Evolutionary conservation across 23 red algal genomes (phyloP).

Genomic region (Gracilaria vermiculophylla): DNA sequence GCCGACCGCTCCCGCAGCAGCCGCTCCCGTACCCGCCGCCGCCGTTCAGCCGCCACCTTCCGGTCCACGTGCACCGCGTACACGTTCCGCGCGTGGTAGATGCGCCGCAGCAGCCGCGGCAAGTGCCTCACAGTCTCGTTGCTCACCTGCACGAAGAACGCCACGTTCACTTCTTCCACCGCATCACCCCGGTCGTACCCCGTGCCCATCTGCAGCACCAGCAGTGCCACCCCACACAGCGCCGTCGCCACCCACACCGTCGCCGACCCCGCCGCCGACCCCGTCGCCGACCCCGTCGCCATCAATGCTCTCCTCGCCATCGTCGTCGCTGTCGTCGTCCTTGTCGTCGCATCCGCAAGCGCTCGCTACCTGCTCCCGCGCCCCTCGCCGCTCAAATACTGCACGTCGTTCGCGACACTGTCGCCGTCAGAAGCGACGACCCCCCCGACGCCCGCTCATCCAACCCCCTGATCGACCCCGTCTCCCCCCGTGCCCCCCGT

Average conservation of each 20-base stretch:
- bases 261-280: no score
- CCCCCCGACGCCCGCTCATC: neutral
- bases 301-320: no score
- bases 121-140: conserved; percentile 23
- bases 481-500: neutral
- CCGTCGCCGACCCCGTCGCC: no score
- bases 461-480: neutral
- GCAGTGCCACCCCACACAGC: no score
- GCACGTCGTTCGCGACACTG: neutral
- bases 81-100: conserved; percentile 63
- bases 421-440: neutral
- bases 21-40: neutral
- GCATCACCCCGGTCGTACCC: no score
- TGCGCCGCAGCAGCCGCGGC: conserved; percentile 19
- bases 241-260: no score
- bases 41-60: conserved; percentile 4
- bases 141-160: conserved; percentile 66
- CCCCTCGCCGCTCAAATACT: neutral
- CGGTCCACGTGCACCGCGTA: conserved; percentile 74
- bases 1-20: neutral
- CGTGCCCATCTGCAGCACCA: no score
- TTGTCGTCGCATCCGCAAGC: no score
- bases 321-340: no score
- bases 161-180: conserved; percentile 34
- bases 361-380: no score